A percentile compares a stretch with the other conserved stretches of the same genome.
phyloP scores from a whole-genome alignment of 2,329 filamentous ascomycete genomes.

The Sarocladiaceae sp. region DNA sequence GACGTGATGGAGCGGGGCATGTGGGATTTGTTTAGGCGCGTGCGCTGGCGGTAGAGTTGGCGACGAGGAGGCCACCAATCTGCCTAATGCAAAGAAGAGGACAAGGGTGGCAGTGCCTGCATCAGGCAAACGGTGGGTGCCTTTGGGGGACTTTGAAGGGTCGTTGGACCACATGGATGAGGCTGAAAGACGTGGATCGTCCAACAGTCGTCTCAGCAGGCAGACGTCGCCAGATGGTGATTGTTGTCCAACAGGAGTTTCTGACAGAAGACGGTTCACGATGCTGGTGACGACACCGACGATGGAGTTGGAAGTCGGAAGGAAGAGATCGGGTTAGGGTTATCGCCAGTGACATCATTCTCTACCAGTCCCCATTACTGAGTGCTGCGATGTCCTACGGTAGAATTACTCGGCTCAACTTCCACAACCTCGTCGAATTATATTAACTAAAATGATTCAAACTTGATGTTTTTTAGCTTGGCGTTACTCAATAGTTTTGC shows the following conservation, averaged over 20 bases:
- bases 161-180: background rate
- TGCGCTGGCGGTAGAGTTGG: background rate
- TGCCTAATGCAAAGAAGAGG: conserved; percentile 7
- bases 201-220: background rate
- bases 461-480: background rate
- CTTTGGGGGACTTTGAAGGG: background rate
- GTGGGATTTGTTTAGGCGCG: background rate
- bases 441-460: background rate
- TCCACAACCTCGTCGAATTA: background rate
- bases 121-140: conserved; percentile 1
- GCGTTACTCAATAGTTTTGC: no score
- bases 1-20: conserved; percentile 9
- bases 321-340: background rate
- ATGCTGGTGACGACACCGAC: background rate
- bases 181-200: background rate
- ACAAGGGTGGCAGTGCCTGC: conserved; percentile 9
- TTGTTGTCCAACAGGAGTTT: no score
- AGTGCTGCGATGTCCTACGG: background rate
- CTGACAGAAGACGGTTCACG: background rate
- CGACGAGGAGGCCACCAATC: conserved; percentile 13
- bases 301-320: background rate
- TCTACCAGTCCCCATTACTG: background rate
- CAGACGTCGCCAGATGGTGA: no score
- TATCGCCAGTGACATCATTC: background rate
- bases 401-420: background rate